Base-by-base conservation (phyloP, 176 grass and related monocot genomes). In the Luzula sylvatica region DNA sequence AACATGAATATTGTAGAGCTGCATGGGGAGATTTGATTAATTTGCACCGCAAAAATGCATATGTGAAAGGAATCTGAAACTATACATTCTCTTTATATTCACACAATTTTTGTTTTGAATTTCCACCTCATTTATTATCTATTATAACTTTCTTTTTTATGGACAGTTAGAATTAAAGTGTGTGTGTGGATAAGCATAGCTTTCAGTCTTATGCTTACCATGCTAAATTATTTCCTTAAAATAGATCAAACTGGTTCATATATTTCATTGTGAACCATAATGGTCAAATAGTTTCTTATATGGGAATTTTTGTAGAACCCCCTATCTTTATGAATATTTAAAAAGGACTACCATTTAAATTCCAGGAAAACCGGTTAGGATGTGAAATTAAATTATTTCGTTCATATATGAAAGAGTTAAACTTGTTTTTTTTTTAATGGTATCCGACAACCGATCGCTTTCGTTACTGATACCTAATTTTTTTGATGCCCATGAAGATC, bases 121-220 rank as follows among this genome's bases (percentile, higher is more conserved):
- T 49, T 64, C 20, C 19, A 26, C 44, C 42, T 29, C 24, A 35
- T 49, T 49, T 64, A 49, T 49, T 42, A 27, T 49, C 24, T 29
- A 26, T 64, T 49, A 28, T 26, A 29, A 8, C 42, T 18, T 47
- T 35, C 30, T 20, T 64, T 64, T 64, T 64, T 63, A 12, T 63
- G 58, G 58, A 63, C 23, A 63, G 58, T 63, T 46, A 26, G 39
- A 25, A 46, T 28, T 48, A 13, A 41, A 48, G 42, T 3, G 58
- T 63, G 58, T 63, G 23, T 64, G 60, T 64, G 60, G 60, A 64
- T 64, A 64, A 64, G 60, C 46, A 64, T 20, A 29, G 60, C 25
- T 49, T 47, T 20, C 60, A 23, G 60, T 35, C 32, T 50, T 32
- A 19, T 8, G 2, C 16, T 26, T 4, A 19, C 22, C 40, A 12